Evolutionary conservation across 495 filamentous ascomycete species (phyloP), one percentile per base, ranked within the genome.

Genomic region (Hypoxylon perforatum): DNA sequence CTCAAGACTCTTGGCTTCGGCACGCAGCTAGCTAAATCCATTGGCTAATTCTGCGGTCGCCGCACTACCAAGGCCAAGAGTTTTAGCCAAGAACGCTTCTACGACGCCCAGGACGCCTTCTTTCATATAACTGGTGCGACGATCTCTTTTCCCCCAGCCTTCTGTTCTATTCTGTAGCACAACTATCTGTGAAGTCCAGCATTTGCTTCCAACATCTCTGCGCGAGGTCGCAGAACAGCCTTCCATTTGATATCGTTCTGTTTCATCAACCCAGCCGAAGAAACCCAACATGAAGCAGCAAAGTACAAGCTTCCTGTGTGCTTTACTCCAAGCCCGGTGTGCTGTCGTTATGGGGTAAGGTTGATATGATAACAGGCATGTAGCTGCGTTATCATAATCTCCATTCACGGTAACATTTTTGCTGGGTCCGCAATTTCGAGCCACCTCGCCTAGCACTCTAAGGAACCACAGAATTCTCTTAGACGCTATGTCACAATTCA

Each of bases 1-100:
- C 39, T 36, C 46, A 25, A 44, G 30, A 58, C 22, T 38, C 65
- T 63, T 68, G 60, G 65, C 65, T 58, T 41, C 38, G 58, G 52
- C 23, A 52, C 23, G 51, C 35, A n/a, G 17, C 22, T 48, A 52
- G 21, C 52, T 39, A 46, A 3, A 45, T 51, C 53, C 19, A 63
- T 67, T 63, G 64, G 59, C 33, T 35, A 49, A 41, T 17, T 41
- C 35, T 44, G 55, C 25, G 35, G 50, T 14, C 45, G 66, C 65
- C 61, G 61, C 66, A 69, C 61, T 25, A 68, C 47, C 39, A 58
- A 28, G 44, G 58, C 60, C 65, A 68, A 69, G 66, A 69, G 66
- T 69, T 69, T 69, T 60, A 61, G 66, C 66, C 66, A 69, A 69
- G 66, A 69, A 45, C 47, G n/a, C 51, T 56, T 61, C 17, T 58